Base-by-base conservation (phyloP, 75 land plant species). In the Ceratopteris richardii region DNA sequence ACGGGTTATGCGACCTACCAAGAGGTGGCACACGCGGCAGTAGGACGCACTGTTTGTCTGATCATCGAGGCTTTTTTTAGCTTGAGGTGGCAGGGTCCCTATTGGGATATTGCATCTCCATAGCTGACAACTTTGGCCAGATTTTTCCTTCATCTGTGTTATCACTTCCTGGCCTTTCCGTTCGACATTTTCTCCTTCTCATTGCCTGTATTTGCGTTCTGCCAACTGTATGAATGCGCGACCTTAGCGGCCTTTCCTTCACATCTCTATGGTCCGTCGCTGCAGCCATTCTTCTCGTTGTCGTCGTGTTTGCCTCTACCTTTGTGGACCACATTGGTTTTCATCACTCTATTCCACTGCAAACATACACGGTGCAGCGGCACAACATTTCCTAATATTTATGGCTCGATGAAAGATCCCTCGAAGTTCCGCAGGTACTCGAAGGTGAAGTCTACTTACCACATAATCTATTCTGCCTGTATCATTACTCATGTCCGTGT, bases 201-300 rank as follows among this genome's bases (percentile, higher is more conserved):
- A 13, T 52, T 6, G 54, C 54, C 2, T 52, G 54, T 28, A 13
- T 26, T 28, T 52, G 54, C 54, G 23, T 52, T 28, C 57, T 82
- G 20, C 90, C 90, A 0, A 82, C 77, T 37, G 59, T 86, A 27
- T 86, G 86, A 80, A 31, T 86, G 40, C 61, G 86, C 37, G 71
- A 86, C 42, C 67, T 82, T 16, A 80, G 54, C 7, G 54, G 53
- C 6, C 62, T 66, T 24, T 60, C 69, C 17, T 66, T 57, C 47
- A 64, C 59, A 0, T 57, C 69, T 14, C 30, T 46, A 11, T 61
- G 69, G 27, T 44, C 58, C 20, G 66, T 58, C 20, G 44, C 47
- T 19, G 43, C 62, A 23, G 29, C 51, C 64, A 20, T 59, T 16
- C 28, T 58, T 44, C 59, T 56, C 40, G 29, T 65, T 25, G 12